Evolutionary conservation across 352 stramenopile species (phyloP), one percentile per base, ranked within the genome.

Genomic region (Pythium folliculosum): DNA sequence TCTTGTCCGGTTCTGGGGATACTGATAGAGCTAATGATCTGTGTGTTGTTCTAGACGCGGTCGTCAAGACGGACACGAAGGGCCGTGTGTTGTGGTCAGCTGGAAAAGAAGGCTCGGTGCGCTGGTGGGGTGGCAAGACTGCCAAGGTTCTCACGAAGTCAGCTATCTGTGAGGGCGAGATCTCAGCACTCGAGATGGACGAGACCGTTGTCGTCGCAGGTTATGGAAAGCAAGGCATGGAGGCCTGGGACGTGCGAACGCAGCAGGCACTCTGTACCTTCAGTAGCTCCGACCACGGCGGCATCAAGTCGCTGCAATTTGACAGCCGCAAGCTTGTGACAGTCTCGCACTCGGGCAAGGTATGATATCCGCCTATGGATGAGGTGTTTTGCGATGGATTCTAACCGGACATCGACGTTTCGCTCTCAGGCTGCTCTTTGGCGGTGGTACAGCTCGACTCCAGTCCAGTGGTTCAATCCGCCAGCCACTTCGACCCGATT

Each of bases 41-140:
- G 43, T 6, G 6, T 62, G 40, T 38, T 32, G 25, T 30, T 73
- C 23, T 60, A 96, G 88, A 92, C 51, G 74, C 87, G 51, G 80
- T 96, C 13, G 65, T 90, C 32, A 91, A 95, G 51, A 89, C 86
- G 57, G 85, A 94, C 60, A 95, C 88, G 14, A 94, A 92, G 63
- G 88, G 86, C 16, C 79, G 88, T 51, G 88, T 96, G 23, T 68
- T 96, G 60, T 96, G 88, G 88, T 94, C 84, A 22, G 85, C 85
- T 62, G 88, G 88, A 17, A 81, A 80, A 50, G 88, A 96, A 67
- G 88, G 88, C 21, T 88, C 82, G 17, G 81, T 96, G 53, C 86
- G 88, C 25, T 96, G 88, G 88, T 96, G 88, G 88, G 88, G 88
- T 45, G 88, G 88, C 38, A 96, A 96, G 63, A 93, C 80, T 16